phyloP scores from a whole-genome alignment of 805 yeast species.

The Alloascoidea hylecoeti region DNA sequence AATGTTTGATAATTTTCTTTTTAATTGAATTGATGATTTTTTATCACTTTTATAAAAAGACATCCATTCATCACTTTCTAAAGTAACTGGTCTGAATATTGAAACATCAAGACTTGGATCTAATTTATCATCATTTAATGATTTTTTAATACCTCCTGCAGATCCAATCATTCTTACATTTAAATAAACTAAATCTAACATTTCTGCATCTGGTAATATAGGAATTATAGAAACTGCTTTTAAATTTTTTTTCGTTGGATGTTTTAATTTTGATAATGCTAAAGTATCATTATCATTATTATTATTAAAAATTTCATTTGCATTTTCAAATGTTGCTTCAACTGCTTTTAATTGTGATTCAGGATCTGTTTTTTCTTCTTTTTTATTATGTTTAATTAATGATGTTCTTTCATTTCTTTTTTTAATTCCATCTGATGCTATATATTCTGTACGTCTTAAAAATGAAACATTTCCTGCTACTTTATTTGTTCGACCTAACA shows the following conservation, averaged over 20 bases:
- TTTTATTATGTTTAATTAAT: conserved; percentile 10
- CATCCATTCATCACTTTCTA: conserved; percentile 67
- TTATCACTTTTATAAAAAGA: conserved; percentile 40
- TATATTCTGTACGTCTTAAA: conserved; percentile 88
- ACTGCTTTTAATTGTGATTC: conserved; percentile 52
- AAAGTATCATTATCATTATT: conserved; percentile 23
- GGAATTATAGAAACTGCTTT: conserved; percentile 71
- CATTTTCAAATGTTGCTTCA: conserved; percentile 63
- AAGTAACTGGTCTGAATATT: conserved; percentile 57
- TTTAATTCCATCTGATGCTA: conserved; percentile 42
- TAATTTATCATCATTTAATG: conserved; percentile 32
- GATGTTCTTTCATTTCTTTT: conserved; percentile 12
- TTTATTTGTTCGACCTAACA: neutral
- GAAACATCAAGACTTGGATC: conserved; percentile 18
- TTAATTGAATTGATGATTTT: conserved; percentile 24
- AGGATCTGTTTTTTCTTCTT: conserved; percentile 32
- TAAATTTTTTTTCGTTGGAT: conserved; percentile 64
- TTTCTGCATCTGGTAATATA: conserved; percentile 80
- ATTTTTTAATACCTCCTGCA: conserved; percentile 25
- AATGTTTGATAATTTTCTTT: conserved; percentile 28
- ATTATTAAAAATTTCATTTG: conserved; percentile 27
- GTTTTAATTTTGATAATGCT: conserved; percentile 33
- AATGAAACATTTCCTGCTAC: conserved; percentile 37
- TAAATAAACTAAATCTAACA: conserved; percentile 66
- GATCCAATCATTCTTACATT: conserved; percentile 49